These are phyloP conservation scores for Calocera cornea DNA, from an alignment of 768 basidiomycete genomes.

Conservation along the genomic window DNA sequence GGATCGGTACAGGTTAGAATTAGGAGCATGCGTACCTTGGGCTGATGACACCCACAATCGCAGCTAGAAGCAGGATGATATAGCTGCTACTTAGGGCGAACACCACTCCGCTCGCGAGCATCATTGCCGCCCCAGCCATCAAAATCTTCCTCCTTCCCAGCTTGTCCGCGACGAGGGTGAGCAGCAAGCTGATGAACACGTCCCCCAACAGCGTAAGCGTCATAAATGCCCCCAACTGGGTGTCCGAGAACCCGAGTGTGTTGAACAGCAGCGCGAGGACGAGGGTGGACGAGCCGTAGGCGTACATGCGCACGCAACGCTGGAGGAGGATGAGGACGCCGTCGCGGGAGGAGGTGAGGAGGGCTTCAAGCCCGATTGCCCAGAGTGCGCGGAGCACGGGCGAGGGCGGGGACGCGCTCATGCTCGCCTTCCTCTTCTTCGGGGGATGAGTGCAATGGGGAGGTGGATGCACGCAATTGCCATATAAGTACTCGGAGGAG, in stretches of 20 bases:
- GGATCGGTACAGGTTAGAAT: not conserved
- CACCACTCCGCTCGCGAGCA: slow-evolving; percentile 18
- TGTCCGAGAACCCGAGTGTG: slow-evolving; percentile 17
- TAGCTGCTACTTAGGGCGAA: slow-evolving; percentile 13
- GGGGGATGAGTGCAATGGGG: not conserved
- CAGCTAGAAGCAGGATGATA: slow-evolving; percentile 17
- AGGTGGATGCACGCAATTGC: not conserved
- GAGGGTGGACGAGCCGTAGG: slow-evolving; percentile 15
- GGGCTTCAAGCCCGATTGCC: not conserved
- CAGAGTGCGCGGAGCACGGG: not conserved
- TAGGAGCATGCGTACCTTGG: slow-evolving; percentile 4
- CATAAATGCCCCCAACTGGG: slow-evolving; percentile 20
- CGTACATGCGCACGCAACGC: not conserved
- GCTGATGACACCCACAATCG: slow-evolving; percentile 18
- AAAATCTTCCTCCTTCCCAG: slow-evolving; percentile 18
- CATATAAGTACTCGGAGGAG: too few species aligned
- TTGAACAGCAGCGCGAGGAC: slow-evolving; percentile 20
- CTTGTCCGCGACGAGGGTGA: slow-evolving; percentile 20
- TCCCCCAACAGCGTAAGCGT: slow-evolving; percentile 22
- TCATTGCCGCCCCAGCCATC: slow-evolving; percentile 17
- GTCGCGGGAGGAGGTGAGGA: not conserved
- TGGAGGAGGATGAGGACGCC: not conserved
- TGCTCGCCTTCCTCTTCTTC: not conserved
- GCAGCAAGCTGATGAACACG: slow-evolving; percentile 16
- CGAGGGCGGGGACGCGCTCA: not conserved